Percentiles rank a stretch among this genome's conserved stretches.
Conservation (phyloP, 1,284 basidiomycete genomes). For the Trametes versicolor region DNA sequence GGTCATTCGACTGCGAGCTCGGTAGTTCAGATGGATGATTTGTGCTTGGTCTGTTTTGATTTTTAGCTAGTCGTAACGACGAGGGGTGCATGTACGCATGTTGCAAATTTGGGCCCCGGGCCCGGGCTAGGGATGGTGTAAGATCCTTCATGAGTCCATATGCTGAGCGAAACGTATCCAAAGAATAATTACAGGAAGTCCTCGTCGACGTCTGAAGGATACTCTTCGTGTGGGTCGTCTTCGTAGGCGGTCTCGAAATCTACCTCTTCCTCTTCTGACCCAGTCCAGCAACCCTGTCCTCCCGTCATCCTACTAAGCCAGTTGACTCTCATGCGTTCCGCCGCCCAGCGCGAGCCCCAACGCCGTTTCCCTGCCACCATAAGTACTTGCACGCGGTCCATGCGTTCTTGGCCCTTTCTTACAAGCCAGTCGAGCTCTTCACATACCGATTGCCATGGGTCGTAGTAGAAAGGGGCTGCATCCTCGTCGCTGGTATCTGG, state of each 20-base stretch:
- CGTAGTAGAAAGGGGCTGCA: background rate
- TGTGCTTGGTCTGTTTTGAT: background rate
- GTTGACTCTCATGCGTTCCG: conserved; percentile 9
- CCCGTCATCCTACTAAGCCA: conserved; percentile 21
- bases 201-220: no score
- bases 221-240: background rate
- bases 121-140: no score
- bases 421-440: background rate
- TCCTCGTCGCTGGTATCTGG: background rate
- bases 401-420: background rate
- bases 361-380: background rate
- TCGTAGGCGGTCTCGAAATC: no score
- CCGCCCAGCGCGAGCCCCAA: background rate
- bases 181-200: no score
- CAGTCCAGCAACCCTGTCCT: conserved; percentile 17
- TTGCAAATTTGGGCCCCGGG: no score
- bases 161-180: no score
- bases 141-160: no score
- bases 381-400: background rate
- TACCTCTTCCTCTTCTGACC: background rate
- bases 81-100: no score
- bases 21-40: conserved; percentile 17
- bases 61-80: background rate
- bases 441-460: background rate
- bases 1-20: conserved; percentile 21